Base-by-base conservation (phyloP, 2,329 filamentous ascomycete genomes). In the Arthroderma sp. region DNA sequence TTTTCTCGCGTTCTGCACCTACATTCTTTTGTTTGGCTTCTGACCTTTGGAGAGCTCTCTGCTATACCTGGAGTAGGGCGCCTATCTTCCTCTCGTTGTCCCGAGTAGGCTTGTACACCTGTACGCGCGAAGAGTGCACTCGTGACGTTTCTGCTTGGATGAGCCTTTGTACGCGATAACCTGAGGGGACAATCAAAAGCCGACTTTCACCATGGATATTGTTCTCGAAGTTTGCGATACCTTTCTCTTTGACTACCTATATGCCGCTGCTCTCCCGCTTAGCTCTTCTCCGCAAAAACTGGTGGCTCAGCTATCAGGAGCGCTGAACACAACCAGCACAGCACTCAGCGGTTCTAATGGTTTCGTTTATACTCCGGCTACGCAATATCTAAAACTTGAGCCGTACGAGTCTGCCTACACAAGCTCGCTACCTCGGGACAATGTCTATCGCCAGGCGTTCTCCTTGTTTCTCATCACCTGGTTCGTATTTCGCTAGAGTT, bases 381-480 rank as follows among this genome's bases (percentile, higher is more conserved):
- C 78, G 33, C 61, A 78, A 36, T 82, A 81, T 57, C 67, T 94
- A 52, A 73, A 72, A 33, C 61, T 94, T 43, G 62, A 78, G 55
- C 87, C 89, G 1, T 77, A 78, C 38, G 66, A 81, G 51, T 84
- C 80, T 54, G 87, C 89, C 29, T 94, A 86, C 58, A 70, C 79
- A 72, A 94, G 85, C 63, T 69, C 75, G 36, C 83, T 79, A 78
- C 68, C 79, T 10, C 76, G 89, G 54, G 85, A 94, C 60, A 84
- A 93, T 57, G 70, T 82, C 46, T 76, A 70, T 53, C 78, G 89
- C 52, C 88, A 95, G 64, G 66, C 73, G 38, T 58, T 84, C 40
- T 83, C 83, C 32, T 70, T 95, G 48, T 94, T 83, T 63, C 59
- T 91, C 40, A 85, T 94, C 47, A 88, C 85, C 55, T 94, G 86